A percentile compares a stretch with the other conserved stretches of the same genome.
Conservation (phyloP, 2,329 filamentous ascomycete genomes). For the Colletotrichum navitas region DNA sequence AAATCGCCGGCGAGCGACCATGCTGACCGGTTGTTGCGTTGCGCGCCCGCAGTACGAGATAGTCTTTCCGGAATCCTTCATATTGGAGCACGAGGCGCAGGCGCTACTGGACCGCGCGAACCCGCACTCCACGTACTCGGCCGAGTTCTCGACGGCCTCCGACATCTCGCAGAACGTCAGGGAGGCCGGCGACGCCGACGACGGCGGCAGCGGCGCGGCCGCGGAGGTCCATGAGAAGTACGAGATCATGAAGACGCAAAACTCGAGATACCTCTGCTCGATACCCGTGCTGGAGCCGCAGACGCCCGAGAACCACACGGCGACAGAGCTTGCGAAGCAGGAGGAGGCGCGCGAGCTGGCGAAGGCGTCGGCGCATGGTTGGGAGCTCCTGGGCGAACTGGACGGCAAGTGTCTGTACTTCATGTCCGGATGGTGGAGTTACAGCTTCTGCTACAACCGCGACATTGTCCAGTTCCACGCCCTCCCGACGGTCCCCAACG, state of each 20-base stretch:
- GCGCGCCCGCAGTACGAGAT: slow-evolving; percentile 76
- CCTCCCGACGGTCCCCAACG: slow-evolving; percentile 74
- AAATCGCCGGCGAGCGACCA: slow-evolving; percentile 1
- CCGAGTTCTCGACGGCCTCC: slow-evolving; percentile 56
- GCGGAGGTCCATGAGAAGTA: slow-evolving; percentile 64
- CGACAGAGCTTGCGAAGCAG: slow-evolving; percentile 74
- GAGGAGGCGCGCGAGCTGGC: slow-evolving; percentile 85
- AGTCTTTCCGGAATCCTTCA: slow-evolving; percentile 77
- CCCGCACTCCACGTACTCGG: slow-evolving; percentile 54
- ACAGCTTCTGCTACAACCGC: slow-evolving; percentile 91
- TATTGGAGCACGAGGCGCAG: slow-evolving; percentile 78
- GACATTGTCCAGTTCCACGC: slow-evolving; percentile 94
- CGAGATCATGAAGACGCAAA: slow-evolving; percentile 80
- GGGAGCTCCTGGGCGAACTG: slow-evolving; percentile 83
- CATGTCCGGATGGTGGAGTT: slow-evolving; percentile 93
- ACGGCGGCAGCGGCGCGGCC: slow-evolving; percentile 36
- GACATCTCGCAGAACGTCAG: slow-evolving; percentile 54
- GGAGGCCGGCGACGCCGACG: slow-evolving; percentile 51
- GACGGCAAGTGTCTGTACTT: slow-evolving; percentile 85
- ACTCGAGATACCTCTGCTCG: slow-evolving; percentile 83
- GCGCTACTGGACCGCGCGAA: slow-evolving; percentile 64
- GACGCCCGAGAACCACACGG: slow-evolving; percentile 71
- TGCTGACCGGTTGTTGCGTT: not conserved
- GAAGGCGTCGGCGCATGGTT: slow-evolving; percentile 81
- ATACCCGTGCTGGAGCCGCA: slow-evolving; percentile 78